These are phyloP conservation scores for Colletotrichum somersetense DNA, from an alignment of 2,329 filamentous ascomycete species.

Conservation along the genomic window DNA sequence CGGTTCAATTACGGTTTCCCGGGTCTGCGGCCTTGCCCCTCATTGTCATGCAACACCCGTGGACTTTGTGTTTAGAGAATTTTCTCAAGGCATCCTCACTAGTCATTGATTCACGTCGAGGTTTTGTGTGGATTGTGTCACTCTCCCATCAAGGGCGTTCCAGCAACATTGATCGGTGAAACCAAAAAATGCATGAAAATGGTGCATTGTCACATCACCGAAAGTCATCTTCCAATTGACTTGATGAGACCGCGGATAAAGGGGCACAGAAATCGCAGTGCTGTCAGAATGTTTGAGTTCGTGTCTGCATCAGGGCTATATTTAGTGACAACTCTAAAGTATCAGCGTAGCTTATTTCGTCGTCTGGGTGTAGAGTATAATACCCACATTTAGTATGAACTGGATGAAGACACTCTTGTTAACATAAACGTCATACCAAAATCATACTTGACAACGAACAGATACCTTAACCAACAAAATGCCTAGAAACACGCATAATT, in stretches of 20 bases:
- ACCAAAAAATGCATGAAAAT: neutral
- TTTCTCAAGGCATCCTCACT: neutral
- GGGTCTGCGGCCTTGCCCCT: neutral
- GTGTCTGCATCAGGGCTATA: neutral
- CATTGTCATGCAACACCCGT: neutral
- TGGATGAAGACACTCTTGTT: no score
- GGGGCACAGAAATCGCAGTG: neutral
- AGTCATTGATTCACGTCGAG: neutral
- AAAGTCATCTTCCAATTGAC: neutral
- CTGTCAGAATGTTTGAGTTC: neutral
- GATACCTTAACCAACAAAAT: neutral
- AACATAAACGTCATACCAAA: neutral
- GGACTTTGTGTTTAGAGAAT: neutral
- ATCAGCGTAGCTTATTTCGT: neutral
- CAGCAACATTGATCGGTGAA: no score
- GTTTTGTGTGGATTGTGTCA: neutral
- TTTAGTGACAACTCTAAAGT: neutral
- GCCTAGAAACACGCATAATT: neutral
- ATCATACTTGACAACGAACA: neutral
- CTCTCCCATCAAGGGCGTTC: neutral
- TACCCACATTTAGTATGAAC: accelerated
- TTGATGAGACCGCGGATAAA: no score
- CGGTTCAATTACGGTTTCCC: neutral
- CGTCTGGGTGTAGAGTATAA: neutral
- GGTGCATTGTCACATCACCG: neutral